Evolutionary conservation across 495 filamentous ascomycete genomes (phyloP).

Genomic region (Aspergillus conjunctus): DNA sequence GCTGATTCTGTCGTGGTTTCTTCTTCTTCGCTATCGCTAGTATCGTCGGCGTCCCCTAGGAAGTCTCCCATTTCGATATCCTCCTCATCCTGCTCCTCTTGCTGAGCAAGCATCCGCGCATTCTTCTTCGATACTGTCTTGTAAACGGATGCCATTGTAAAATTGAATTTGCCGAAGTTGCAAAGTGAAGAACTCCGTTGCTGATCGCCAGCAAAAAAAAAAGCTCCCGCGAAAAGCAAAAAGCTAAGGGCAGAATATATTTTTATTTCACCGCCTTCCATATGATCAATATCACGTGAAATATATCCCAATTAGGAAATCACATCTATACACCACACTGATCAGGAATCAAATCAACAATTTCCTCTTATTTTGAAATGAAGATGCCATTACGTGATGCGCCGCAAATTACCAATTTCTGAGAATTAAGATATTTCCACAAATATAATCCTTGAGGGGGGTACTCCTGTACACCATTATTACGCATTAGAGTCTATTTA

Average conservation of each 20-base stretch:
- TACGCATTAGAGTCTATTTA: no score
- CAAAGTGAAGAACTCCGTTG: constrained; percentile 13
- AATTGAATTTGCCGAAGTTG: background rate
- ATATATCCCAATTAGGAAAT: no score
- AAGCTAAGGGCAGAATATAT: constrained; percentile 49
- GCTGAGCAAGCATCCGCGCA: constrained; percentile 32
- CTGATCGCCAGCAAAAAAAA: constrained; percentile 23
- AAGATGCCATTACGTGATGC: no score
- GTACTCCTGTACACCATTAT: background rate
- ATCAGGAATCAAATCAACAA: no score
- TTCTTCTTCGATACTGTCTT: constrained; percentile 79
- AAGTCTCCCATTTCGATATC: constrained; percentile 47
- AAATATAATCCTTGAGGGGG: no score
- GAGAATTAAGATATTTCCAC: no score
- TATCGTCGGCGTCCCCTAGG: constrained; percentile 46
- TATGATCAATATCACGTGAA: constrained; percentile 29
- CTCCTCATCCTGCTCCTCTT: constrained; percentile 40
- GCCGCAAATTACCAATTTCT: no score
- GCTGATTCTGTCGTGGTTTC: constrained; percentile 36
- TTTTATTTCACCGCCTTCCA: constrained; percentile 39
- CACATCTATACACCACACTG: no score
- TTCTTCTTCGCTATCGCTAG: constrained; percentile 50
- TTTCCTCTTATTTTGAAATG: no score
- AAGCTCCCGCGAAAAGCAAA: constrained; percentile 29
- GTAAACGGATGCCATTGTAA: constrained; percentile 89